These are phyloP conservation scores for Hanseniaspora valbyensis DNA, from an alignment of 805 yeast species.

Conservation along the genomic window DNA sequence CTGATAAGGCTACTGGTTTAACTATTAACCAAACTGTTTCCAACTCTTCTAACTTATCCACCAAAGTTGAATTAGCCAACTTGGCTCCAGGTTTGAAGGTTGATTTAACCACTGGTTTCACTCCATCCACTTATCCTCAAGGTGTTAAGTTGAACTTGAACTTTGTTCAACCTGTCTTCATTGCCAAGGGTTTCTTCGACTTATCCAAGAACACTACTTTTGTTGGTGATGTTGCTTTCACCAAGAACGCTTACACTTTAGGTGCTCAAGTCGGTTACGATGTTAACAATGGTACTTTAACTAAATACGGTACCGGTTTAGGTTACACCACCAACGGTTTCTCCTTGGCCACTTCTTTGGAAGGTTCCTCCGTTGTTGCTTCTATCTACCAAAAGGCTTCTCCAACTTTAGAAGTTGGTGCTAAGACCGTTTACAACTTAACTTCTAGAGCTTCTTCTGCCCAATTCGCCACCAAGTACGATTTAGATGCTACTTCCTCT, in stretches of 20 bases:
- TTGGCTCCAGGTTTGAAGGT: slow-evolving; percentile 92
- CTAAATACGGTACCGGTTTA: slow-evolving; percentile 85
- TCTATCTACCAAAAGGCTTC: slow-evolving; percentile 95
- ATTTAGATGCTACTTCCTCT: slow-evolving; percentile 74
- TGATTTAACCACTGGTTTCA: slow-evolving; percentile 75
- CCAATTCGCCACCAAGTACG: slow-evolving; percentile 93
- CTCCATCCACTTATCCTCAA: slow-evolving; percentile 71
- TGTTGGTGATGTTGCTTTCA: slow-evolving; percentile 87
- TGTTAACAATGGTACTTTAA: slow-evolving; percentile 80
- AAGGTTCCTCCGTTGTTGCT: slow-evolving; percentile 81
- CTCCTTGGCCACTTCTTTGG: slow-evolving; percentile 59
- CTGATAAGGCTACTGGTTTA: slow-evolving; percentile 85
- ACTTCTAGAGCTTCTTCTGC: slow-evolving; percentile 62
- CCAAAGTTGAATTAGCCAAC: slow-evolving; percentile 87
- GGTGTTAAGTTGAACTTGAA: slow-evolving; percentile 80
- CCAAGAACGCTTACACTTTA: slow-evolving; percentile 91
- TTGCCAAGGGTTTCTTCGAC: slow-evolving; percentile 91
- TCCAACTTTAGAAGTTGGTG: slow-evolving; percentile 90
- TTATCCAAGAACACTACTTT: slow-evolving; percentile 90
- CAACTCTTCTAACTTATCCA: slow-evolving; percentile 79
- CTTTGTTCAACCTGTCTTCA: slow-evolving; percentile 86
- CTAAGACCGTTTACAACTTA: slow-evolving; percentile 92
- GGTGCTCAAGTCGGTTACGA: slow-evolving; percentile 98
- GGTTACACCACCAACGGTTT: slow-evolving; percentile 87
- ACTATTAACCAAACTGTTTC: slow-evolving; percentile 97